Evolutionary conservation across 176 grass and related monocot species (phyloP), one percentile per base, ranked within the genome.

Genomic region (Triticum dicoccoides): DNA sequence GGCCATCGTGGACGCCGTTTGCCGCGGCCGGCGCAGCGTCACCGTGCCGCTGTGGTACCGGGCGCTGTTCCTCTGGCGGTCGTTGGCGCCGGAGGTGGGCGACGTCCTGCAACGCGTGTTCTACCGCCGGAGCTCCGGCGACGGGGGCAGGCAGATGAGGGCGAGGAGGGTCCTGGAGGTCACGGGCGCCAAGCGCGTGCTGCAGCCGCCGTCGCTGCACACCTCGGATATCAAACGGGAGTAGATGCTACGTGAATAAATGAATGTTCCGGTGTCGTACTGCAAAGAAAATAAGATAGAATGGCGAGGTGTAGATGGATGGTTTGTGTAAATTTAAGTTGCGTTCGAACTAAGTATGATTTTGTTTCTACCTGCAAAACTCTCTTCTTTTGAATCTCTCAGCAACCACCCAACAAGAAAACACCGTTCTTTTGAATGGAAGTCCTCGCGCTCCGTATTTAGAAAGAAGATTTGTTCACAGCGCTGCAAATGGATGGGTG

Each of bases 31-130:
- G 49, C 81, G 84, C 51, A 86, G 80, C 35, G 65, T 97, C 42
- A 94, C 84, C 3, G 80, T 92, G 79, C 95, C 92, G 14, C 3
- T 52, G 32, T 92, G 90, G 92, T 92, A 89, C 88, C 78, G 83
- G 76, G 92, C 84, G 59, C 1, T 94, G 52, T 88, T 87, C 86
- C 84, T 94, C 24, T 92, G 88, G 92, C 81, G 86, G 27, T 35
- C 77, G 73, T 77, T 94, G 14, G 84, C 82, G 34, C 95, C 92
- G 0, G 95, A 97, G 84, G 84, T 97, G 29, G 20, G 29, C 0
- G 90, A 91, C 66, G 30, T 89, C 7, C 86, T 82, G 52, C 91
- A 87, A 39, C 75, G 84, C 4, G 41, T 91, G 90, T 79, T 94
- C 45, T 97, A 92, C 68, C 85, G 83, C 25, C 61, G 77, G 7